phyloP scores from a whole-genome alignment of 352 stramenopile species.

The Pythium dissotocum region DNA sequence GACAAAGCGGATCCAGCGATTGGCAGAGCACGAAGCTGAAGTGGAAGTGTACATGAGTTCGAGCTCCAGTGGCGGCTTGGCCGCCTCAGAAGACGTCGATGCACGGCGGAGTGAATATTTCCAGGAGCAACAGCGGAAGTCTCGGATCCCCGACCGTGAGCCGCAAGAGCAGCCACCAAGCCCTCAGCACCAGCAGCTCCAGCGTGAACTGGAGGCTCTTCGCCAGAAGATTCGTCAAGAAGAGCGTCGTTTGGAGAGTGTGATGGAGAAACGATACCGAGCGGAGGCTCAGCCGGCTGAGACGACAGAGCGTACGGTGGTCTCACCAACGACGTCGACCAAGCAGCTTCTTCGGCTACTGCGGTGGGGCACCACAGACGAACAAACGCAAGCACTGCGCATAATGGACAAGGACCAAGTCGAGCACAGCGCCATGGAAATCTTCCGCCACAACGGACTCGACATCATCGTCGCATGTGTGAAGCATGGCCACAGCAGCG shows the following conservation, averaged over 20 bases:
- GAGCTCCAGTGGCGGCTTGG: background rate
- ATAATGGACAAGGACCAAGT: constrained; percentile 14
- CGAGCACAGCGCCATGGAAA: constrained; percentile 17
- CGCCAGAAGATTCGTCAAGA: constrained; percentile 27
- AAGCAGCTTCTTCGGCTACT: constrained; percentile 25
- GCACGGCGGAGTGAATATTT: constrained; percentile 10
- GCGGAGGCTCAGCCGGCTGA: background rate
- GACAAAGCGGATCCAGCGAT: constrained; percentile 13
- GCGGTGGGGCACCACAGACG: constrained; percentile 23
- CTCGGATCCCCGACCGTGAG: no score
- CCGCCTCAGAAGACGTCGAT: constrained; percentile 15
- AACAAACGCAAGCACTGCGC: constrained; percentile 16
- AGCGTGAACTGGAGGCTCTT: constrained; percentile 23
- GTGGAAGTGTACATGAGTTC: constrained; percentile 10
- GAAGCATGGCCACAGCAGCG: constrained; percentile 29
- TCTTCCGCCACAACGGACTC: constrained; percentile 25
- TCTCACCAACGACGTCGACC: constrained; percentile 10
- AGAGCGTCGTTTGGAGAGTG: constrained; percentile 19
- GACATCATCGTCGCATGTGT: constrained; percentile 27
- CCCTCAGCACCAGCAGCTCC: constrained; percentile 8
- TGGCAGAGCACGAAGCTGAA: constrained; percentile 16
- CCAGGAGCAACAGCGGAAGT: background rate
- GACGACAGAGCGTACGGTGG: background rate
- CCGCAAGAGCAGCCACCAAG: background rate
- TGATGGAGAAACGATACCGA: constrained; percentile 15